Evolutionary conservation across 768 basidiomycete species (phyloP), one percentile per base, ranked within the genome.

Genomic region (Crucibulum laeve): DNA sequence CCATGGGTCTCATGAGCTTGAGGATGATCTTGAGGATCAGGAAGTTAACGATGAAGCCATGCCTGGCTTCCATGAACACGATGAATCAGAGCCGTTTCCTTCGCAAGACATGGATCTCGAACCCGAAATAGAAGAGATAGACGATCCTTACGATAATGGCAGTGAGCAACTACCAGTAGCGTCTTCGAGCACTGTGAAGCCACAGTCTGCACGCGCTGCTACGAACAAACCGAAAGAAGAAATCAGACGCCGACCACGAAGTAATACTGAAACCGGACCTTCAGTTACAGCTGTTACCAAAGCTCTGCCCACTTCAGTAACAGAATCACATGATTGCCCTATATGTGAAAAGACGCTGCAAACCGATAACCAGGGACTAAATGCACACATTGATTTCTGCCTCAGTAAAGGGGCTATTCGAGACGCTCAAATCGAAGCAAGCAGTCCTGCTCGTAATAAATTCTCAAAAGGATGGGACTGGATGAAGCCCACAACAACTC

Each of bases 331-430:
- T 42, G 60, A 61, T 0, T 94, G 91, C 60, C 91, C 93, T 3
- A 68, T 93, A 18, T 94, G 90, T 53, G 57, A 63, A 19, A 80
- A 77, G 56, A 58, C 63, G 10, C 58, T 91, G 42, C 65, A 74
- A 47, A 79, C 75, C 1, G 82, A 91, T 58, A 96, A 96, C 57
- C 70, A 75, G 38, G 82, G 77, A 4, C 63, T 96, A 25, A 95
- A 96, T 56, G 70, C 78, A n/a, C 92, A 96, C 54, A 73, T 96
- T 34, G 92, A 96, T 61, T 87, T 83, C 54, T 96, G 93, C 56
- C 61, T 96, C 40, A 93, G 88, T 58, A 78, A 80, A 45, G 77
- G 75, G 18, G 86, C 80, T 2, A 92, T 95, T 48, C 65, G 75
- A 46, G 77, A 87, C 53, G 87, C 87, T 0, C 85, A 87, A 44